Percentiles rank a stretch among this genome's conserved stretches.
These are phyloP conservation scores for Eucalyptus grandis DNA, from an alignment of 345 rosid genomes.

Conservation along the genomic window DNA sequence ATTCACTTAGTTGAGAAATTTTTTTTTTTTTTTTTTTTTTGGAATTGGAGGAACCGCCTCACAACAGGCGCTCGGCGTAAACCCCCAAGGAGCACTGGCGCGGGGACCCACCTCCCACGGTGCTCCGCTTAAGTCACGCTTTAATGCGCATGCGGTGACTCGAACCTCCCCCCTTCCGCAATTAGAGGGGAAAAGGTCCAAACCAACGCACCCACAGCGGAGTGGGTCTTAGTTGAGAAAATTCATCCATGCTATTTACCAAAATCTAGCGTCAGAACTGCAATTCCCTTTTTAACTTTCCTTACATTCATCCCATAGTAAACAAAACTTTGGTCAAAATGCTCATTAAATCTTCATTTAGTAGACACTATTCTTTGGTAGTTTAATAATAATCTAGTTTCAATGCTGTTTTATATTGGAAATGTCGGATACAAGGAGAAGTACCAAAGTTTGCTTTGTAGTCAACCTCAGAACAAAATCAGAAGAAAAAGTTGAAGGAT, in stretches of 20 bases:
- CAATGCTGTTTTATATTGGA: not conserved
- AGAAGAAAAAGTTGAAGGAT: not conserved
- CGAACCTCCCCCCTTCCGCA: no score
- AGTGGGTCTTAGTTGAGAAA: not conserved
- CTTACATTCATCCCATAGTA: not conserved
- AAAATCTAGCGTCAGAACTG: not conserved
- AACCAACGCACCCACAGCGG: no score
- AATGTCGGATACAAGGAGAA: not conserved
- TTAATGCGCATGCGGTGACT: no score
- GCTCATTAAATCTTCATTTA: not conserved
- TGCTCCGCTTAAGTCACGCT: no score
- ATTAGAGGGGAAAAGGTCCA: no score
- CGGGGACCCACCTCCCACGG: no score
- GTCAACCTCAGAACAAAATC: not conserved
- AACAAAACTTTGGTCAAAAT: not conserved
- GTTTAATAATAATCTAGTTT: not conserved
- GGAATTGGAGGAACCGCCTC: no score
- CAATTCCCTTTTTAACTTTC: not conserved
- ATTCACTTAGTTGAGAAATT: not conserved
- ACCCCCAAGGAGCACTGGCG: no score
- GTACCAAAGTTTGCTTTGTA: not conserved
- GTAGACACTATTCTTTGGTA: not conserved
- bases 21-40: no score
- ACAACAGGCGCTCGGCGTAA: fast-evolving
- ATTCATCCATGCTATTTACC: not conserved